These are phyloP conservation scores for Petunia hybrid DNA, from an alignment of 305 asterid genomes.

Conservation along the genomic window DNA sequence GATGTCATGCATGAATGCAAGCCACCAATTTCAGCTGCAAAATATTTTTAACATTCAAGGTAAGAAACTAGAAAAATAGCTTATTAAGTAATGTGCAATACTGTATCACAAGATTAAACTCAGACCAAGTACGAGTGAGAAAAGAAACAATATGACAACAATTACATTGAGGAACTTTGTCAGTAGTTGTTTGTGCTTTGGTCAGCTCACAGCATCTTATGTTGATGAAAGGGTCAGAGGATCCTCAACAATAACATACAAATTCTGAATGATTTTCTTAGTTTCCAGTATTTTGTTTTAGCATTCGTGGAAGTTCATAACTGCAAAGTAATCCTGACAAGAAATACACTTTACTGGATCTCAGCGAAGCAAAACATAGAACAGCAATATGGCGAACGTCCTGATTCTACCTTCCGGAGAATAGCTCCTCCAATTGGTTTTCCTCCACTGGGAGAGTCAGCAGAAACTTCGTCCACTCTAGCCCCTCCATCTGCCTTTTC, in stretches of 20 bases:
- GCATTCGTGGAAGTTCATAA: background rate
- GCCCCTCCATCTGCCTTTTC: slow-evolving; percentile 45
- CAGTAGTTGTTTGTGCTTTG: background rate
- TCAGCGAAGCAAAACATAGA: background rate
- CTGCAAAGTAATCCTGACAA: slow-evolving; percentile 3
- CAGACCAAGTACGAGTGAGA: background rate
- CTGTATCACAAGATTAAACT: background rate
- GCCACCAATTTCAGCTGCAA: background rate
- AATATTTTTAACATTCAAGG: background rate
- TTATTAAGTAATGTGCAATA: background rate
- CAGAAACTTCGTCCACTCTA: slow-evolving; percentile 43
- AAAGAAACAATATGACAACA: slow-evolving; percentile 5
- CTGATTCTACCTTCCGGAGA: slow-evolving; percentile 73
- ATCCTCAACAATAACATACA: background rate
- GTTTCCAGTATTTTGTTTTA: background rate
- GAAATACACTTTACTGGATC: slow-evolving; percentile 5
- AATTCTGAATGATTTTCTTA: background rate
- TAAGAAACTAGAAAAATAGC: background rate
- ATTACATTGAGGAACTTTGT: background rate
- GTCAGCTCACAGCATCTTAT: background rate
- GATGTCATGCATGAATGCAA: background rate
- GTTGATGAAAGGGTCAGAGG: background rate
- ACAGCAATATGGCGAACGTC: background rate
- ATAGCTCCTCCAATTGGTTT: slow-evolving; percentile 47
- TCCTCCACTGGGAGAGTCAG: slow-evolving; percentile 43